Base-by-base conservation (phyloP, 2,329 filamentous ascomycete species). In the Monosporascus sp. region DNA sequence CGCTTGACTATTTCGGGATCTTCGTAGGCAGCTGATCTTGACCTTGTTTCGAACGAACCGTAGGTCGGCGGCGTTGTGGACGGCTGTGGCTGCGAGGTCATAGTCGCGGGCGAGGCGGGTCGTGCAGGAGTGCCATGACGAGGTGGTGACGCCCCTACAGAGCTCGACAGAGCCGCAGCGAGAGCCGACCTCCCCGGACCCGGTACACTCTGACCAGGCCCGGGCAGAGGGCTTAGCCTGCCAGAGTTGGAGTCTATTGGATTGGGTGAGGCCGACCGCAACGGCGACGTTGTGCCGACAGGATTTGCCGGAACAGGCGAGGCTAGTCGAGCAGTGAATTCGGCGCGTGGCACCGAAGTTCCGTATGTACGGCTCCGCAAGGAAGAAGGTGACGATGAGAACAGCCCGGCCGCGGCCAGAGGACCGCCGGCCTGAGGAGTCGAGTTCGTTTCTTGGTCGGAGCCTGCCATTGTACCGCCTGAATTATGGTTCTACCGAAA, bases 1-100 rank as follows among this genome's bases (percentile, higher is more conserved):
- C 93, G 82, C 69, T 87, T 91, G 60, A 99, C 83, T 51, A 97
- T 90, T 68, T 97, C 92, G 17, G 91, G 88, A 64, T 97, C 91
- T 72, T 97, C 92, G 66, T 87, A 87, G 5, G 87, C 85, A 22
- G 78, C 84, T 41, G 77, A 73, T 48, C 80, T 82, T 41, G 81
- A 79, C 59, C 86, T 82, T 49, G 83, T 83, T 59, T 94, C 90
- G 64, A 95, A 91, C 9, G 91, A 96, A 51, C 91, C 93, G 70
- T 94, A 95, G 64, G 87, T 89, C 57, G 86, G 88, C 26, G 84
- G 83, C 3, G 84, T 81, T 14, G 75, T 71, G 55, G 80, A 74
- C 56, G 76, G 71, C 24, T 73, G 73, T 44, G 69, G 69, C 56
- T 72, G 67, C 55, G 79, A 65, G 56, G 77, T 64, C 53, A 78